Base-by-base conservation (phyloP, 805 yeast genomes). In the Blastobotrys mokoenaii region DNA sequence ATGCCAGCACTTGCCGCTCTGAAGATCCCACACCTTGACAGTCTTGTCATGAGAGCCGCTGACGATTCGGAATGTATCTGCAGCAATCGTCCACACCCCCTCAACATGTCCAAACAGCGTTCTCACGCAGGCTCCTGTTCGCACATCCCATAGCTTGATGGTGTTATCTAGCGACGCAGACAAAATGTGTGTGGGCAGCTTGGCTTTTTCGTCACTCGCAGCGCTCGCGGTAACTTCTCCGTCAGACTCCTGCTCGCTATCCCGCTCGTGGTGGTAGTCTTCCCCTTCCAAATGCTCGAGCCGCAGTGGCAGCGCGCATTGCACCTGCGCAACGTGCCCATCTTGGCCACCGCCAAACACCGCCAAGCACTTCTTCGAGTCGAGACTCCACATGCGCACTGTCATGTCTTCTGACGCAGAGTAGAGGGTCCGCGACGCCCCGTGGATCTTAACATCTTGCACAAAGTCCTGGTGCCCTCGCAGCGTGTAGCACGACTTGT, bases 31-130 rank as follows among this genome's bases (percentile, higher is more conserved):
- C 5, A 93, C 84, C 62, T 84, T 90, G 50, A 85, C 85, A 31
- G 79, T 70, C 51, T 87, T 76, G 68, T 93, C 98, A 60, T 93
- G 97, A 1, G 96, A 89, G 1, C 97, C 97, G 56, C 93, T 81
- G 9, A 90, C 84, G 38, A 93, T 84, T 53, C 98, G 75, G 71
- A 93, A 93, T 34, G 89, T 88, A 67, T 93, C 97, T 0, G 97
- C 95, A 14, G 93, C 87, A 46, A 93, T 83, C 37, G 90, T 87
- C 97, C 97, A 90, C 15, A 93, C 96, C 17, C 98, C 98, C 65
- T 93, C 97, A 45, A 90, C 87, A 61, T 93, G 98, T 2, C 98
- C 98, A 68, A 90, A 93, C 63, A 93, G 90, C 0, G 98, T 93
- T 47, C 96, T 73, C 9, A 88, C 77, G 59, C 97, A 90, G 62